phyloP scores from a whole-genome alignment of 73 alveolate species.

The Uronychia binucleata region DNA sequence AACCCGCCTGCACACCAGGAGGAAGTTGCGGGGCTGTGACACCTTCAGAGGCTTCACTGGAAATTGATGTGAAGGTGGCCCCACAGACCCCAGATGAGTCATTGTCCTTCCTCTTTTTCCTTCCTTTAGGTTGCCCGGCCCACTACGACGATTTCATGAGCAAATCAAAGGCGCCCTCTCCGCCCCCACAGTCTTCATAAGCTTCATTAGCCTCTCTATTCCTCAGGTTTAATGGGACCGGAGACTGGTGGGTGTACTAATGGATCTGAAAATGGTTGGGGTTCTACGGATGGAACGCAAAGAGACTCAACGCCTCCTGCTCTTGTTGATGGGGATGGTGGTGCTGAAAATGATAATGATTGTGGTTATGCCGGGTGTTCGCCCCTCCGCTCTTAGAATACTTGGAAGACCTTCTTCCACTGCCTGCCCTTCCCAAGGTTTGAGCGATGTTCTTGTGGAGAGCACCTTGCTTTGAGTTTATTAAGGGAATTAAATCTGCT shows the following conservation, averaged over 20 bases:
- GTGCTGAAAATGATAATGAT: not conserved
- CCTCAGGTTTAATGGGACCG: not conserved
- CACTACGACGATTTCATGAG: too few relatives aligned
- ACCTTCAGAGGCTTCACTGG: not conserved
- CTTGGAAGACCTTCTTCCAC: not conserved
- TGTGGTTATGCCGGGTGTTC: not conserved
- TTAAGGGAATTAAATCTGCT: not conserved
- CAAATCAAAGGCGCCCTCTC: too few relatives aligned
- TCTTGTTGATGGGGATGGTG: not conserved
- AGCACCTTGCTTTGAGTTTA: not conserved
- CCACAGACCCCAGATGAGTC: not conserved
- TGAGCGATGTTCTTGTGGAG: not conserved
- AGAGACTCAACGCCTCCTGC: too few relatives aligned
- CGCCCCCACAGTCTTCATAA: not conserved
- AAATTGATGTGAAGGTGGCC: not conserved
- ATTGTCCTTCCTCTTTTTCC: not conserved
- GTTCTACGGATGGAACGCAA: too few relatives aligned
- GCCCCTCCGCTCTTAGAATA: too few relatives aligned
- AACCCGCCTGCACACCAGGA: too few relatives aligned
- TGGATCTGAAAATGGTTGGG: too few relatives aligned
- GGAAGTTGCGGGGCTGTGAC: not conserved
- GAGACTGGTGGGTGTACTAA: too few relatives aligned
- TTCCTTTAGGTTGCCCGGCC: too few relatives aligned
- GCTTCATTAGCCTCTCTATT: not conserved
- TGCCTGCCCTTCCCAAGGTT: not conserved